Base-by-base conservation (phyloP, 768 basidiomycete species). In the Cystobasidium onofrii region DNA sequence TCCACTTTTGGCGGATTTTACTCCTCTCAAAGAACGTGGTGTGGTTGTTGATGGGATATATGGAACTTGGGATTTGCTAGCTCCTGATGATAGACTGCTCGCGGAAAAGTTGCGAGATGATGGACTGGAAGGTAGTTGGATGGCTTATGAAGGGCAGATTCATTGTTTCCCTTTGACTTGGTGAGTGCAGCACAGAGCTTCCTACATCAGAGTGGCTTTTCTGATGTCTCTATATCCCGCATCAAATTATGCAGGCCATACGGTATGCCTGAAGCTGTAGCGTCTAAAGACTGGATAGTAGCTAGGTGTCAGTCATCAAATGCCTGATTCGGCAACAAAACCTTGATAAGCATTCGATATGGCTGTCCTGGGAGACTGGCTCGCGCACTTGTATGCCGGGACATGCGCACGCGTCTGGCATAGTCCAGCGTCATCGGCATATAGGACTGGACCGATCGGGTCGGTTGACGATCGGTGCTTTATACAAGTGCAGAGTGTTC, bases 41-140 rank as follows among this genome's bases (percentile, higher is more conserved):
- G 44, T 67, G 6, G 13, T n/a, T 18, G 23, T 67, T 12, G 29
- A 67, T 31, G 65, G 65, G 2, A 41, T 50, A 1, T 43, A 50
- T 39, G 65, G 65, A 3, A 67, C 65, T 13, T 67, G 50, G 41
- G 65, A 67, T 52, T 29, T 67, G 17, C 65, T 67, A 2, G 23
- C 43, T 52, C 65, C 65, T 2, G 65, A 67, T 52, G 36, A 43
- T 15, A 25, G 27, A 15, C 23, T 46, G 23, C 65, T 67, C 13
- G 25, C 41, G 6, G 65, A 67, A 17, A 67, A 67, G 27, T 12
- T 36, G 7, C 9, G 29, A 15, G 52, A 46, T 23, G 36, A 43
- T 10, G 65, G 65, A 10, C 10, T 67, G 18, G 6, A 25, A 29
- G 65, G 65, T 2, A 27, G 46, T 17, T 67, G 65, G 65, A 18